phyloP scores from a whole-genome alignment of 306 rosid species.

The Phaseolus lunatus region DNA sequence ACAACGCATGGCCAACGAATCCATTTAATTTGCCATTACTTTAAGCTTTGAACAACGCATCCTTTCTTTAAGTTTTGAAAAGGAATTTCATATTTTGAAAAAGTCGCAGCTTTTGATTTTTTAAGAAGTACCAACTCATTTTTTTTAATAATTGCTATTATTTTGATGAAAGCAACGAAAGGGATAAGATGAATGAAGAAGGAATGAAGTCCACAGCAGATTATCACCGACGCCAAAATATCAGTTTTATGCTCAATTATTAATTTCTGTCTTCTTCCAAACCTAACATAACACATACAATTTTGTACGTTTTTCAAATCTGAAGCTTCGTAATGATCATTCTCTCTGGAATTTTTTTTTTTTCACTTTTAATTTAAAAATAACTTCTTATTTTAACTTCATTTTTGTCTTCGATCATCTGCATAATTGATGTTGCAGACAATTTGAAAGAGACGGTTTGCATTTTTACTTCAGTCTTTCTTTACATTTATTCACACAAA shows the following conservation, averaged over 20 bases:
- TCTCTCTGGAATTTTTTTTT: too few species aligned
- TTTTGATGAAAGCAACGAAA: too few species aligned
- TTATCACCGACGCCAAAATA: conserved; percentile 34
- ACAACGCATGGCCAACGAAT: conserved; percentile 34
- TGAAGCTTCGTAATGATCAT: too few species aligned
- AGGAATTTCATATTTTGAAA: not conserved
- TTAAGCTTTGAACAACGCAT: conserved; percentile 11
- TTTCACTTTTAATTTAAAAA: too few species aligned
- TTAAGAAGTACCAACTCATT: not conserved
- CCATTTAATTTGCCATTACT: conserved; percentile 28
- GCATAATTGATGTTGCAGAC: not conserved
- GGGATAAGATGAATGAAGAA: not conserved
- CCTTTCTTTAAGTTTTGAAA: conserved; percentile 1
- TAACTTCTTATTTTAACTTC: too few species aligned
- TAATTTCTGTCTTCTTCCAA: conserved; percentile 3
- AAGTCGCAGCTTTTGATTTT: not conserved
- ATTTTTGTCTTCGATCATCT: too few species aligned
- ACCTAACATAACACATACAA: too few species aligned
- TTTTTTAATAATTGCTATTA: too few species aligned
- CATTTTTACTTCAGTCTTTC: not conserved
- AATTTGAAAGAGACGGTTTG: not conserved
- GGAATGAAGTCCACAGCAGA: conserved; percentile 39
- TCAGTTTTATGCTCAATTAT: not conserved
- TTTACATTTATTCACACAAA: too few species aligned
- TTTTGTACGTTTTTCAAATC: too few species aligned